These are phyloP conservation scores for Zoysia japonica DNA, from an alignment of 176 grass and related monocot species.

Conservation along the genomic window DNA sequence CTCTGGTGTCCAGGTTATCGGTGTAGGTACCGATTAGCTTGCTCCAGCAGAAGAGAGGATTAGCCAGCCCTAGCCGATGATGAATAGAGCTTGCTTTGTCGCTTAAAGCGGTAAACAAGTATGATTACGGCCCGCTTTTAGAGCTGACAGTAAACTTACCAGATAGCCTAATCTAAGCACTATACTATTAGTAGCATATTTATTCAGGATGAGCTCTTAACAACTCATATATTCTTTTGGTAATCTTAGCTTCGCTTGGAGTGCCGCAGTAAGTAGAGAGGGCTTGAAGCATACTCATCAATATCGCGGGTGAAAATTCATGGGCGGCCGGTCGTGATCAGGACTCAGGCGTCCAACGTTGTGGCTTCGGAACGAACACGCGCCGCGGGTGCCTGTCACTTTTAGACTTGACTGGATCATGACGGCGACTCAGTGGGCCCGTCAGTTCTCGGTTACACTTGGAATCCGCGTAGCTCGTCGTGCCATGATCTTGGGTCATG, in stretches of 20 bases:
- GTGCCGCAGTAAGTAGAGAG: not conserved
- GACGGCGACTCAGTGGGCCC: not conserved
- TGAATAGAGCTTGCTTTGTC: not conserved
- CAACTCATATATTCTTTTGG: not conserved
- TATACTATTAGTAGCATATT: not conserved
- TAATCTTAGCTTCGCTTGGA: not conserved
- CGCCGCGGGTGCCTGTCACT: not conserved
- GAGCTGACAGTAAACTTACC: not conserved
- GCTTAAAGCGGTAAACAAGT: not conserved
- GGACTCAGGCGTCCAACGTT: not conserved
- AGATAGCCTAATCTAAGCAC: not conserved
- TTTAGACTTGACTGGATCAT: not conserved
- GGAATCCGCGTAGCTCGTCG: not conserved
- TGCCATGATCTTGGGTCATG: constrained; percentile 5
- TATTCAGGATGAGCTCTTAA: not conserved
- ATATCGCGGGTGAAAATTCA: not conserved
- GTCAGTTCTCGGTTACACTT: not conserved
- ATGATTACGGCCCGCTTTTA: not conserved
- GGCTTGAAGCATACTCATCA: not conserved
- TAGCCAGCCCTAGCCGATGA: not conserved
- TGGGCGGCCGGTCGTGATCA: not conserved
- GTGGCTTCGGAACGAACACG: constrained; percentile 31
- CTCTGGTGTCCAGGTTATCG: constrained; percentile 2
- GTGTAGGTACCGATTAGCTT: constrained; percentile 30
- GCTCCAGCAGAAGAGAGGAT: not conserved